Conservation (phyloP, 2,329 filamentous ascomycete genomes). For the Fusarium sacchari region DNA sequence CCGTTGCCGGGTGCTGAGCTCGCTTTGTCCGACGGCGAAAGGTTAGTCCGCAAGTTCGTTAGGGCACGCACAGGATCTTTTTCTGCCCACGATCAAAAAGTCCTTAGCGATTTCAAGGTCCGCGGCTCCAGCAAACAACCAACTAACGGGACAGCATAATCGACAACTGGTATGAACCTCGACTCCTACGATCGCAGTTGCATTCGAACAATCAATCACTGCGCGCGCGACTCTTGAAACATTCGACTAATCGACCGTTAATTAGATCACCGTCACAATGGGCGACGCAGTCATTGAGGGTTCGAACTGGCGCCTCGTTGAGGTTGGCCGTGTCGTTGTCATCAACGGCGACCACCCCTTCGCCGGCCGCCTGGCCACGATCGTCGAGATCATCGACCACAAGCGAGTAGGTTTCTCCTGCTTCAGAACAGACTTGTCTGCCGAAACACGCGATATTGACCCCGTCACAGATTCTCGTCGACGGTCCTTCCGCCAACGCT, state of each 20-base stretch:
- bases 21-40: conserved; percentile 41
- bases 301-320: conserved; percentile 93
- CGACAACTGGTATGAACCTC: conserved; percentile 53
- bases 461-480: conserved; percentile 82
- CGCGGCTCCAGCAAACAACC: conserved; percentile 51
- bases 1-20: background rate
- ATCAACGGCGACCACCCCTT: conserved; percentile 82
- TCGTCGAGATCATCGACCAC: conserved; percentile 99
- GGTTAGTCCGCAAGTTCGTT: conserved; percentile 46
- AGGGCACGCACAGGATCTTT: conserved; percentile 53
- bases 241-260: conserved; percentile 48
- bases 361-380: conserved; percentile 87
- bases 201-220: conserved; percentile 40
- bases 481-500: conserved; percentile 87
- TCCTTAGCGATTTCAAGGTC: conserved; percentile 52
- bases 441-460: conserved; percentile 40
- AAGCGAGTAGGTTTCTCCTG: conserved; percentile 85
- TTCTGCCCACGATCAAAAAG: conserved; percentile 56
- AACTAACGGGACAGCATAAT: conserved; percentile 53
- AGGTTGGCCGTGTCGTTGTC: conserved; percentile 97
- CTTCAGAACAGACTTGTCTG: conserved; percentile 8
- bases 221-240: conserved; percentile 39
- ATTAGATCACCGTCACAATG: conserved; percentile 75
- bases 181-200: conserved; percentile 43
- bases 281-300: conserved; percentile 83